Percentiles rank a stretch among this genome's conserved stretches.
Conservation (phyloP, 768 basidiomycete genomes). For the Kondoa malvinella region DNA sequence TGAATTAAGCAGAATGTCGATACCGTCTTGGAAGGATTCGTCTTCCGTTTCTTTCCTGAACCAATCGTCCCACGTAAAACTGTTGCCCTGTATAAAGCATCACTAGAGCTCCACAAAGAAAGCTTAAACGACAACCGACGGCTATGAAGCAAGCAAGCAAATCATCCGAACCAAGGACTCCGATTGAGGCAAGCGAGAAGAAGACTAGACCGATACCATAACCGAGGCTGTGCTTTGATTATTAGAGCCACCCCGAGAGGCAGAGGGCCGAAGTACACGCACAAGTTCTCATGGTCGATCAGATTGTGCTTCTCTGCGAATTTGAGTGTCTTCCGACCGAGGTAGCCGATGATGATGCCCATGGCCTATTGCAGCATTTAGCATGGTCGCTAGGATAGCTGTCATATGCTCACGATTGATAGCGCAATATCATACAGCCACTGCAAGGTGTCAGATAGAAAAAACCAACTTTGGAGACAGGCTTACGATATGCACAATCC, state of each 20-base stretch:
- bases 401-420: constrained; percentile 12
- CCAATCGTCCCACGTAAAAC: constrained; percentile 20
- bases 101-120: neutral
- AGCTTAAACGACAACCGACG: constrained; percentile 22
- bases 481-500: constrained; percentile 29
- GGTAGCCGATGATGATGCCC: constrained; percentile 32
- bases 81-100: constrained; percentile 6
- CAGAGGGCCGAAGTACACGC: constrained; percentile 30
- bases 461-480: no score
- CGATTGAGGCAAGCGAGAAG: constrained; percentile 28
- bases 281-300: constrained; percentile 35
- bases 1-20: constrained; percentile 28
- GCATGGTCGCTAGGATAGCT: neutral
- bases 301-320: constrained; percentile 27
- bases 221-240: constrained; percentile 1
- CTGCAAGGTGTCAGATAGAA: no score
- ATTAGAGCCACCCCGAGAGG: constrained; percentile 4
- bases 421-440: constrained; percentile 33
- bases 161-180: constrained; percentile 35
- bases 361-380: constrained; percentile 19
- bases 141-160: constrained; percentile 33
- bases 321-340: constrained; percentile 31
- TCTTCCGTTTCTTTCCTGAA: constrained; percentile 31
- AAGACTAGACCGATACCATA: constrained; percentile 25
- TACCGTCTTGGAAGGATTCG: constrained; percentile 28